phyloP scores from a whole-genome alignment of 345 rosid genomes.

The Brassica carinata region DNA sequence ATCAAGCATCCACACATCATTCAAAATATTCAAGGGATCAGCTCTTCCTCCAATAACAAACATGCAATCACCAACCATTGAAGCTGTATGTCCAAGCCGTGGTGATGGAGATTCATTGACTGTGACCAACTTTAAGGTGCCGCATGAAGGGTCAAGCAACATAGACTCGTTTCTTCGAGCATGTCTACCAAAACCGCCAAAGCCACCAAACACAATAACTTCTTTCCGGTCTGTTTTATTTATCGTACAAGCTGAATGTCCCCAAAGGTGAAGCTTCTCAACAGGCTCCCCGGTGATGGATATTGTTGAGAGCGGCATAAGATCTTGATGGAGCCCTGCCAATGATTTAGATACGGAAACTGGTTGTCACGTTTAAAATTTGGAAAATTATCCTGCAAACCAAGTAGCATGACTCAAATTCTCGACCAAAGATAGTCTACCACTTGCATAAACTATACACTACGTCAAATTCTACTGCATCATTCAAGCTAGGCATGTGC shows the following conservation, averaged over 20 bases:
- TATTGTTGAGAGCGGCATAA: conserved; percentile 47
- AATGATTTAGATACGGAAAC: conserved; percentile 75
- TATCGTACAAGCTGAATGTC: conserved; percentile 69
- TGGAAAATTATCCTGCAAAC: conserved; percentile 64
- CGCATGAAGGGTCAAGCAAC: conserved; percentile 61
- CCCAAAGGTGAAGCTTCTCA: conserved; percentile 91
- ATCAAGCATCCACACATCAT: conserved; percentile 77
- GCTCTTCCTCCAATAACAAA: conserved; percentile 87
- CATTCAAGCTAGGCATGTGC: background rate
- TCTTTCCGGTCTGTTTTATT: conserved; percentile 33
- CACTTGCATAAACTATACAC: background rate
- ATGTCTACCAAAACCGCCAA: conserved; percentile 93
- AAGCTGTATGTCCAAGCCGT: conserved; percentile 81
- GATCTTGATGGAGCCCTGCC: conserved; percentile 60
- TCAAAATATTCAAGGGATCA: conserved; percentile 70
- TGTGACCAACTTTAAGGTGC: conserved; percentile 48
- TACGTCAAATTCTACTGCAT: background rate
- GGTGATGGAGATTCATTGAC: conserved; percentile 60
- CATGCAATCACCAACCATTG: conserved; percentile 61
- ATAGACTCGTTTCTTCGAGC: conserved; percentile 74
- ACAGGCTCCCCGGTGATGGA: conserved; percentile 57
- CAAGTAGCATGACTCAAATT: conserved; percentile 44
- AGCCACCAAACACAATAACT: conserved; percentile 81
- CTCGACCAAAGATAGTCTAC: conserved; percentile 15
- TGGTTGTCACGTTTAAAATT: conserved; percentile 56